Evolutionary conservation across 306 rosid genomes (phyloP), one percentile per base, ranked within the genome.

Genomic region (Amphicarpaea edgeworthii): DNA sequence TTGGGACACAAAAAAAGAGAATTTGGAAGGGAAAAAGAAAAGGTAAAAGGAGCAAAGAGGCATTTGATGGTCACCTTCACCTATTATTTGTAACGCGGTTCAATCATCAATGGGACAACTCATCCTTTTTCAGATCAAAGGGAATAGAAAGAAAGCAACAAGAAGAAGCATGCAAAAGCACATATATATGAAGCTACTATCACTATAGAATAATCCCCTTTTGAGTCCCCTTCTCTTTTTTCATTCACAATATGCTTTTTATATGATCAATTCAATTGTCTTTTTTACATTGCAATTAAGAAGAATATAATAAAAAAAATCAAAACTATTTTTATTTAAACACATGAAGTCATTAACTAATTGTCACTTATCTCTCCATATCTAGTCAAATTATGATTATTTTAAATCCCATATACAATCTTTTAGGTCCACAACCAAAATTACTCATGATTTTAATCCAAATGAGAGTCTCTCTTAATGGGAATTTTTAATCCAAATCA

Each of bases 81-180:
- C 75, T 58, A 58, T 57, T 58, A 58, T 57, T 47, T 77, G 37
- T 69, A 68, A 57, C 24, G 32, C 12, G 71, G 54, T 50, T 81
- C 79, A 78, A 40, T 78, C 81, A 85, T 78, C 64, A 74, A 62
- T 81, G 75, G 62, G 70, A 55, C 85, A 68, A 19, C 28, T 58
- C 75, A 32, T 68, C 57, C 58, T 81, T 85, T 85, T 85, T 70
- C 76, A 74, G 45, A 78, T 85, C 46, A 79, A 78, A 78, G 77
- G 11, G 60, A 58, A 76, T 42, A 55, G 43, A 63, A 72, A 53
- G 51, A 75, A 75, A 82, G 58, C 68, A 70, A 67, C 61, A 60
- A 67, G 54, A 60, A 60, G 42, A 46, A 4, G 79, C 66, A 58
- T 82, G 55, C 2, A 65, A 75, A 65, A 75, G 76, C 76, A 79